Conservation (phyloP, 805 yeast genomes). For the Schwanniomyces sp. region DNA sequence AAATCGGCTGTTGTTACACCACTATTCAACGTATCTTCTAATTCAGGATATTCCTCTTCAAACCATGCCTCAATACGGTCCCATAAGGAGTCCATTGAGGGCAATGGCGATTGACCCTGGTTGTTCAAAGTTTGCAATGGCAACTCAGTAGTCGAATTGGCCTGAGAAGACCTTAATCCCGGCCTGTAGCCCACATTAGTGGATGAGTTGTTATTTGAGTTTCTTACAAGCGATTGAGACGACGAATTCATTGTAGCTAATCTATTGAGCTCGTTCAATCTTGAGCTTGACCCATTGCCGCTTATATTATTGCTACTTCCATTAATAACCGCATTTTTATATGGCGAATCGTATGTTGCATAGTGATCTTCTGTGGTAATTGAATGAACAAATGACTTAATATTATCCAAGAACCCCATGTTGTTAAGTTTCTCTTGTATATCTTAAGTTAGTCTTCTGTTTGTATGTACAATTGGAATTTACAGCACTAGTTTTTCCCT, state of each 20-base stretch:
- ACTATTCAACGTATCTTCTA: conserved; percentile 41
- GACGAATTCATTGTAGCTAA: conserved; percentile 24
- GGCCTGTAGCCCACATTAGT: conserved; percentile 37
- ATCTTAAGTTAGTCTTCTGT: background rate
- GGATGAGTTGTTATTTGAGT: conserved; percentile 11
- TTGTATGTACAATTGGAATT: background rate
- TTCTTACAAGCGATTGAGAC: conserved; percentile 23
- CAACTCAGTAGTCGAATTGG: conserved; percentile 37
- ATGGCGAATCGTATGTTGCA: conserved; percentile 50
- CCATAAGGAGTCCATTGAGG: conserved; percentile 45
- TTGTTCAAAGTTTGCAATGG: conserved; percentile 45
- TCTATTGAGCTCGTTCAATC: conserved; percentile 36
- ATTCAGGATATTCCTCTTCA: conserved; percentile 47
- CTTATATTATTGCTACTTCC: conserved; percentile 10
- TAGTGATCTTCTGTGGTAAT: conserved; percentile 61
- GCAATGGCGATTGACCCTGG: conserved; percentile 52
- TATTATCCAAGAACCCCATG: conserved; percentile 39
- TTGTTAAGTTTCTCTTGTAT: background rate
- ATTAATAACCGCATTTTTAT: conserved; percentile 20
- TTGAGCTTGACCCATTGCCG: conserved; percentile 24
- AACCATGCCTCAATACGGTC: conserved; percentile 41
- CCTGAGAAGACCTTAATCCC: conserved; percentile 45
- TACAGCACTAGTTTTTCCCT: background rate
- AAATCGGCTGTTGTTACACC: conserved; percentile 47
- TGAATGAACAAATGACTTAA: conserved; percentile 45